phyloP scores from a whole-genome alignment of 202 grass and related monocot genomes.

The Panicum hallii region DNA sequence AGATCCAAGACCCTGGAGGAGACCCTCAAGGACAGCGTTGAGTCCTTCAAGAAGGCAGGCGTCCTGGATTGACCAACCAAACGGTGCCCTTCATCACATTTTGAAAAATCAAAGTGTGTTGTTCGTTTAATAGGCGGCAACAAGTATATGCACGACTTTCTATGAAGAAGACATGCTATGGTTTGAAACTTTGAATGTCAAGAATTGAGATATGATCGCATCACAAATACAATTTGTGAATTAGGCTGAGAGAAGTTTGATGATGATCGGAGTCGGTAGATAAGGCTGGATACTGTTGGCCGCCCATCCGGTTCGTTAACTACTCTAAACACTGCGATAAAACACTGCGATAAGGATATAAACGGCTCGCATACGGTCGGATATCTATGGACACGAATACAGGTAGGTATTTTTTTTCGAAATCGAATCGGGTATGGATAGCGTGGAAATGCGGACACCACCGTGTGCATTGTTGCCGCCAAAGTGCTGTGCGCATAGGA shows the following conservation, averaged over 20 bases:
- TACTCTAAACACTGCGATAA: too few relatives aligned
- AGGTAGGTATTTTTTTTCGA: too few relatives aligned
- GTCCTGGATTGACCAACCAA: conserved; percentile 43
- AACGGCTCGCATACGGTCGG: too few relatives aligned
- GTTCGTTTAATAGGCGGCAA: background rate
- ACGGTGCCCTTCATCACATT: background rate
- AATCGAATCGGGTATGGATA: too few relatives aligned
- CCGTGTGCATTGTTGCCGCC: background rate
- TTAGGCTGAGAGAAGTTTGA: too few relatives aligned
- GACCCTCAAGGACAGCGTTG: conserved; percentile 58
- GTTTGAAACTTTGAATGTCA: background rate
- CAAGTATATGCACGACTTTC: background rate
- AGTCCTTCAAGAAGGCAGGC: conserved; percentile 53
- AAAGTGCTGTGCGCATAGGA: background rate
- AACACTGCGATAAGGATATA: too few relatives aligned
- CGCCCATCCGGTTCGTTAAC: too few relatives aligned
- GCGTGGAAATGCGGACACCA: background rate
- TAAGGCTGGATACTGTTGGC: too few relatives aligned
- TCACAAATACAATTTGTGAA: too few relatives aligned
- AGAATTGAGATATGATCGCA: background rate
- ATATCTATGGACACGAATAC: too few relatives aligned
- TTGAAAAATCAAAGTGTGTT: background rate
- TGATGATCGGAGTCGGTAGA: too few relatives aligned
- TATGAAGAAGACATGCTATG: background rate
- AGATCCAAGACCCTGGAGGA: conserved; percentile 61